phyloP scores from a whole-genome alignment of 768 basidiomycete species.

The Mycena rebaudengoi region DNA sequence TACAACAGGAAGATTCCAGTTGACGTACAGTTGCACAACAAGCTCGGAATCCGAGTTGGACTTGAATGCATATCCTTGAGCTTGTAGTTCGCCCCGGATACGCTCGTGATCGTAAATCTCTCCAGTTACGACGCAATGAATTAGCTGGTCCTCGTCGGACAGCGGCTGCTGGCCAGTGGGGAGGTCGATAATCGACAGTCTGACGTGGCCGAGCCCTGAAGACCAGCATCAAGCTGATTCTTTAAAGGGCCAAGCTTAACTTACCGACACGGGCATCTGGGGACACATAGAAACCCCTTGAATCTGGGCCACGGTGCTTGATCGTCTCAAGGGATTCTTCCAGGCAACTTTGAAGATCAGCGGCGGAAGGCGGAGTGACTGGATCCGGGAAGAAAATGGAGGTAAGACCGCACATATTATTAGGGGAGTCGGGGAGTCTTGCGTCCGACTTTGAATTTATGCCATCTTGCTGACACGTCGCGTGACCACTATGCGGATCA shows the following conservation, averaged over 20 bases:
- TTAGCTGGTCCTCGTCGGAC: constrained; percentile 14
- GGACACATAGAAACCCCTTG: constrained; percentile 21
- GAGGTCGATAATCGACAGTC: constrained; percentile 28
- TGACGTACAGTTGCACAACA: constrained; percentile 26
- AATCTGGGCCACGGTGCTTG: constrained; percentile 27
- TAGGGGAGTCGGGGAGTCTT: not conserved
- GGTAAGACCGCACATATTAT: constrained; percentile 25
- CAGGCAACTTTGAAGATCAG: not conserved
- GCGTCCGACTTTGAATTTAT: not conserved
- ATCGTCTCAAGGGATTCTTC: constrained; percentile 17
- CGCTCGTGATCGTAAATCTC: constrained; percentile 28
- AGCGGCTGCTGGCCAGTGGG: constrained; percentile 27
- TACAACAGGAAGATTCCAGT: not conserved
- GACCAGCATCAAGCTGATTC: not conserved
- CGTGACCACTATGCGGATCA: no score
- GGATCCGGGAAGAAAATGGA: constrained; percentile 13
- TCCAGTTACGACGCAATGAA: constrained; percentile 26
- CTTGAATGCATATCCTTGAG: constrained; percentile 23
- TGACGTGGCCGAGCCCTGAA: constrained; percentile 24
- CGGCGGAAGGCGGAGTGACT: not conserved
- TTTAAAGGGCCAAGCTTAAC: not conserved
- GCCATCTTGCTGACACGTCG: no score
- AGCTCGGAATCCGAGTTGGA: constrained; percentile 26
- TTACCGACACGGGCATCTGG: constrained; percentile 23
- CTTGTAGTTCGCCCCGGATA: constrained; percentile 20